These are phyloP conservation scores for Citrullus colocynthis DNA, from an alignment of 306 rosid species.

Conservation along the genomic window DNA sequence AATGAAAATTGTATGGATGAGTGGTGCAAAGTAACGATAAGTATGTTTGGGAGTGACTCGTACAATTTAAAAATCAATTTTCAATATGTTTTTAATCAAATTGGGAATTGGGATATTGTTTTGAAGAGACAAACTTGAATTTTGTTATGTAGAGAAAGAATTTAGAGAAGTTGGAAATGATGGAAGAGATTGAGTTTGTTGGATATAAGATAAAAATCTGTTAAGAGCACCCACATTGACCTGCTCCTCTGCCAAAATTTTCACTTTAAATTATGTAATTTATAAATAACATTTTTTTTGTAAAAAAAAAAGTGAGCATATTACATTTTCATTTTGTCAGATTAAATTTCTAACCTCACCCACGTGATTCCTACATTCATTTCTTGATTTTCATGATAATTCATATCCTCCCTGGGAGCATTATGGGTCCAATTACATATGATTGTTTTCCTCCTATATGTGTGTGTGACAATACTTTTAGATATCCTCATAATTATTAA, in stretches of 20 bases:
- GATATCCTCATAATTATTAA: too few species aligned
- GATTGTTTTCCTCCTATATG: neutral
- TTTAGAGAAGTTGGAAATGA: neutral
- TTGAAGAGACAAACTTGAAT: neutral
- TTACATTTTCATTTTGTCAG: neutral
- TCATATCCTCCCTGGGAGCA: neutral
- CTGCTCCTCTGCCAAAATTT: constrained; percentile 1
- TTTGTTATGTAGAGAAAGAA: neutral
- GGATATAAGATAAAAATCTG: neutral
- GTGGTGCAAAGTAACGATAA: too few species aligned
- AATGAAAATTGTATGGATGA: too few species aligned
- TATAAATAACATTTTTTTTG: neutral
- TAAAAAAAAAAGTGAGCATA: neutral
- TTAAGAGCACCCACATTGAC: neutral
- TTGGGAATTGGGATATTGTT: neutral
- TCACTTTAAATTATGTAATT: neutral
- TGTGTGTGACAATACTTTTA: too few species aligned
- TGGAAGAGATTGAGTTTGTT: neutral
- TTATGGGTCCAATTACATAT: neutral
- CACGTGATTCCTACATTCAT: neutral
- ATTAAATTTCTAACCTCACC: neutral
- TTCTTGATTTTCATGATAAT: neutral
- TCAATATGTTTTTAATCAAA: too few species aligned
- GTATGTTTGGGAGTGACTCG: too few species aligned
- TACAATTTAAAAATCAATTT: too few species aligned